A percentile compares a stretch with the other conserved stretches of the same genome.
These are phyloP conservation scores for Pouteria glomerata DNA, from an alignment of 148 eudicot genomes.

Conservation along the genomic window DNA sequence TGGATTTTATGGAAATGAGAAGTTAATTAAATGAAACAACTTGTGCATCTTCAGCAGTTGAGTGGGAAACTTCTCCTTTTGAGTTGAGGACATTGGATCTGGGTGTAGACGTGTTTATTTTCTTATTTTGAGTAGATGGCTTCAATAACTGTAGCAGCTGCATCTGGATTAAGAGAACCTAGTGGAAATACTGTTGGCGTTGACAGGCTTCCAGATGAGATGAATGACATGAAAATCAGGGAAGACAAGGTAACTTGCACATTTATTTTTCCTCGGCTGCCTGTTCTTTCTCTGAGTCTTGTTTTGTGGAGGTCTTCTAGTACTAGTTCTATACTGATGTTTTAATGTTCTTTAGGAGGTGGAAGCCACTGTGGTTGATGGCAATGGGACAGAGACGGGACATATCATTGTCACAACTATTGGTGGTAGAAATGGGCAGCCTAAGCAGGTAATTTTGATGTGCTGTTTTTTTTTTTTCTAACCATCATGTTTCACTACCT, in stretches of 20 bases:
- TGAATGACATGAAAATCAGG: slow-evolving; percentile 68
- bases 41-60: not conserved
- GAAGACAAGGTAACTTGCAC: slow-evolving; percentile 51
- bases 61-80: not conserved
- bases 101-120: not conserved
- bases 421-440: slow-evolving; percentile 74
- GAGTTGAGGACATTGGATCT: not conserved
- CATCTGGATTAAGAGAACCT: slow-evolving; percentile 44
- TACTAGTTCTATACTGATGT: not conserved
- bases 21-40: not conserved
- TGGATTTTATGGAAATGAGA: not conserved
- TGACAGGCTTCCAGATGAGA: slow-evolving; percentile 56
- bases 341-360: slow-evolving; percentile 44
- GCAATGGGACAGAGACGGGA: too few species aligned
- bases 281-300: not conserved
- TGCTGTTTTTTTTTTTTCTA: not conserved
- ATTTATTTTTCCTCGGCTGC: not conserved
- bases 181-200: slow-evolving; percentile 28
- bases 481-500: not conserved
- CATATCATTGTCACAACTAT: slow-evolving; percentile 85
- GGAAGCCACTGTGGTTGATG: slow-evolving; percentile 67
- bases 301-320: not conserved
- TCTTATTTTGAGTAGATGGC: slow-evolving; percentile 32
- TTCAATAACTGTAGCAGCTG: slow-evolving; percentile 43
- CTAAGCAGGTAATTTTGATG: slow-evolving; percentile 53